These are phyloP conservation scores for Hericium rajendrae DNA, from an alignment of 768 basidiomycete genomes.

Conservation along the genomic window DNA sequence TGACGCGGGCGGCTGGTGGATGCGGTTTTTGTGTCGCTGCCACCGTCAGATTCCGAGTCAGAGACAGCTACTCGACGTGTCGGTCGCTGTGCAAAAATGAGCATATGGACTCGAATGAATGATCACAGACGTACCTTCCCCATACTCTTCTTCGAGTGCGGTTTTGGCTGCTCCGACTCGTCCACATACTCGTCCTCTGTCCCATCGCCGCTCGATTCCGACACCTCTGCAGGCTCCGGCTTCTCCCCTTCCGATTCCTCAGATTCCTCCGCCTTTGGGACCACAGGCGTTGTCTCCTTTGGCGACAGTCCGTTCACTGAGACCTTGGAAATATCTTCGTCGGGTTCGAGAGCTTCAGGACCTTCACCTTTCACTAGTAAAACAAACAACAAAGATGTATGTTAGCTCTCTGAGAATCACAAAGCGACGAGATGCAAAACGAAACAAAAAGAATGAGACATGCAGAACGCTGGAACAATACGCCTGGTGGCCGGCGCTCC, in stretches of 20 bases:
- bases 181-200: conserved; percentile 71
- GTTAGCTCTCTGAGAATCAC: neutral
- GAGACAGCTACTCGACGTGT: conserved; percentile 30
- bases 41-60: conserved; percentile 21
- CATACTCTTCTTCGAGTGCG: conserved; percentile 19
- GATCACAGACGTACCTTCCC: conserved; percentile 35
- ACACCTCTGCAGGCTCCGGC: conserved; percentile 12
- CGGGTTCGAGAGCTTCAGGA: conserved; percentile 37
- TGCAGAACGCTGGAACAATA: neutral
- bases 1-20: conserved; percentile 10
- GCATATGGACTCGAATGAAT: conserved; percentile 1
- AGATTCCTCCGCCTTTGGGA: conserved; percentile 16
- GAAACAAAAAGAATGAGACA: neutral
- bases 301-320: conserved; percentile 19
- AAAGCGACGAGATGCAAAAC: neutral
- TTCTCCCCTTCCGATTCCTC: conserved; percentile 35
- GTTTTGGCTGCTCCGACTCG: conserved; percentile 27
- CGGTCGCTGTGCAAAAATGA: conserved; percentile 28
- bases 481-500: neutral
- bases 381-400: neutral
- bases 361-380: conserved; percentile 67
- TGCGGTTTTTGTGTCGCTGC: conserved; percentile 4
- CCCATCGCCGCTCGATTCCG: conserved; percentile 20
- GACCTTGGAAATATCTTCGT: conserved; percentile 8
- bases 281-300: neutral